These are phyloP conservation scores for Termitomyces sp. DNA, from an alignment of 768 basidiomycete genomes.

Conservation along the genomic window DNA sequence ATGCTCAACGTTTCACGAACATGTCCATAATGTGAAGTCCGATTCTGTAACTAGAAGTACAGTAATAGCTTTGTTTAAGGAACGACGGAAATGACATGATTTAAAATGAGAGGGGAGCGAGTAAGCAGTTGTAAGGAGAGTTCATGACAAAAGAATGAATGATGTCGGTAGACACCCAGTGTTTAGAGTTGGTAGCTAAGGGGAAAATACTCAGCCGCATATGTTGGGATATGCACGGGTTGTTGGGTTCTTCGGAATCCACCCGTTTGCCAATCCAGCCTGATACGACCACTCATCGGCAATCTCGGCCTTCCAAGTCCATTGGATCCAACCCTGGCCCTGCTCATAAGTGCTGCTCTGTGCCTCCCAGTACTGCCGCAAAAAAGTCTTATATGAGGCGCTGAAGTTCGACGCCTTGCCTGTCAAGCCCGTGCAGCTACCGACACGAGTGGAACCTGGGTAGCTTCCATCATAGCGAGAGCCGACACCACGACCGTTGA, in stretches of 20 bases:
- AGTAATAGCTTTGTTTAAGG: conserved; percentile 2
- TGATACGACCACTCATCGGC: conserved; percentile 92
- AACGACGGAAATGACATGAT: background rate
- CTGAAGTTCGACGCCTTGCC: conserved; percentile 76
- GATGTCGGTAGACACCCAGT: background rate
- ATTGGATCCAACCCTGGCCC: conserved; percentile 73
- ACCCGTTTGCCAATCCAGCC: conserved; percentile 73
- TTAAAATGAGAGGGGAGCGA: conserved; percentile 2
- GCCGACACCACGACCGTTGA: conserved; percentile 79
- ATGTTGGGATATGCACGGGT: conserved; percentile 54
- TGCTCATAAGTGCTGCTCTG: conserved; percentile 73
- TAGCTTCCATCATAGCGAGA: conserved; percentile 63
- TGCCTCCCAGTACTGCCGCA: conserved; percentile 81
- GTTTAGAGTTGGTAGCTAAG: background rate
- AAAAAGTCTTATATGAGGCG: conserved; percentile 73
- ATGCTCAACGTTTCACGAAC: background rate
- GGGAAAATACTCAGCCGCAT: conserved; percentile 37
- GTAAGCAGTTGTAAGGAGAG: conserved; percentile 1
- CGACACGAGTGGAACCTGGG: conserved; percentile 61
- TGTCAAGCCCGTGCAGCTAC: conserved; percentile 70
- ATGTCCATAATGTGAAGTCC: background rate
- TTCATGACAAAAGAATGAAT: background rate
- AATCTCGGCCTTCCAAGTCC: conserved; percentile 82
- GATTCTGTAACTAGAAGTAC: background rate
- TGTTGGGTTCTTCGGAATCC: conserved; percentile 70